A percentile compares a stretch with the other conserved stretches of the same genome.
Conservation (phyloP, 2,329 filamentous ascomycete species). For the Fusarium concolor region DNA sequence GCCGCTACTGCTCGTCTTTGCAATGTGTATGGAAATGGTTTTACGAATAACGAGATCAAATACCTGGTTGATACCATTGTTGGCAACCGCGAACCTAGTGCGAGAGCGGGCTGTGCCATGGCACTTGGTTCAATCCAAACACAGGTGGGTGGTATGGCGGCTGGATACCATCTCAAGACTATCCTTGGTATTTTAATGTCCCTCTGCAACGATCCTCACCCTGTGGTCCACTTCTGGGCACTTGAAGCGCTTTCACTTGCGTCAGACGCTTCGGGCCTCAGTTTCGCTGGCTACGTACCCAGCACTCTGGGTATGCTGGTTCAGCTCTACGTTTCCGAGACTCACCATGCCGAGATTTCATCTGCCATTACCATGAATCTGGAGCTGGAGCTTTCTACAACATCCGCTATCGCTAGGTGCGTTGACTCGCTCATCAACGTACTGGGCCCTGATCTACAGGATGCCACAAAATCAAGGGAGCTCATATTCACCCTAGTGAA, state of each 20-base stretch:
- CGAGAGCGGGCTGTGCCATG: conserved; percentile 92
- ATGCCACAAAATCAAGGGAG: conserved; percentile 90
- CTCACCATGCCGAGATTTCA: conserved; percentile 85
- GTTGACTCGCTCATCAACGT: conserved; percentile 98
- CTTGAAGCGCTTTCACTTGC: conserved; percentile 88
- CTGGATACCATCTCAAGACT: conserved; percentile 94
- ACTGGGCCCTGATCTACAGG: conserved; percentile 92
- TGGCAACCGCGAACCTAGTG: conserved; percentile 90
- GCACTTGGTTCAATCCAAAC: conserved; percentile 93
- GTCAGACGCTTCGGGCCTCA: conserved; percentile 90
- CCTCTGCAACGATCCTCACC: conserved; percentile 93
- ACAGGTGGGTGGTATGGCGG: conserved; percentile 97
- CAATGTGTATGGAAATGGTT: conserved; percentile 83
- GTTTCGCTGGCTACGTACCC: conserved; percentile 90
- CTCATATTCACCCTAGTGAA: conserved; percentile 88
- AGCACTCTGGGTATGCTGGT: conserved; percentile 93
- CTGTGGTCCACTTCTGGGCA: conserved; percentile 96
- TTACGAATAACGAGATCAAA: conserved; percentile 91
- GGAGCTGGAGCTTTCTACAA: conserved; percentile 85
- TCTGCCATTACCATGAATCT: conserved; percentile 89
- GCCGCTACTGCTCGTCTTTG: conserved; percentile 89
- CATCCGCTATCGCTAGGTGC: conserved; percentile 85
- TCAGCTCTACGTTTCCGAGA: conserved; percentile 91
- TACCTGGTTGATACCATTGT: conserved; percentile 94
- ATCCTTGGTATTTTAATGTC: conserved; percentile 99